phyloP scores from a whole-genome alignment of 306 rosid genomes.

The Medicago arabica region DNA sequence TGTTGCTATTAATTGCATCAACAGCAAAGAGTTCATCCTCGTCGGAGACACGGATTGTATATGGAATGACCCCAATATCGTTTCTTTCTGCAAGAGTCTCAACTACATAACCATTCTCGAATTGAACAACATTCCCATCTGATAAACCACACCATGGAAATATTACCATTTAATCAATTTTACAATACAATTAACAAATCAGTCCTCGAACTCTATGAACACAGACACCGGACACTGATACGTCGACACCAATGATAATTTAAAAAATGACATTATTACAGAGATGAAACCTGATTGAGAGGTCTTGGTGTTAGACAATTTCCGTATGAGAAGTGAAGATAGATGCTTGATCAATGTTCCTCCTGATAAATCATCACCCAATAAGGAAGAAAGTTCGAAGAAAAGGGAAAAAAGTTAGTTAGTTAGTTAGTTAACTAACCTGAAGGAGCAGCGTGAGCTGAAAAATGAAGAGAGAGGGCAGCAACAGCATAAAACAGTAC shows the following conservation, averaged over 20 bases:
- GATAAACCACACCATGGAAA: constrained; percentile 19
- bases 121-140: constrained; percentile 89
- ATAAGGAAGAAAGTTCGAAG: too few species aligned
- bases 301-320: constrained; percentile 68
- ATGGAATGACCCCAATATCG: constrained; percentile 84
- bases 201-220: neutral
- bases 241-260: too few species aligned
- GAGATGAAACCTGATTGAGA: constrained; percentile 72
- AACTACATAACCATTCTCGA: constrained; percentile 93
- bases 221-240: too few species aligned
- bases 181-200: neutral
- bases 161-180: too few species aligned
- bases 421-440: too few species aligned
- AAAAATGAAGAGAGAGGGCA: too few species aligned
- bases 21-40: constrained; percentile 94
- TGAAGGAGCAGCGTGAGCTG: too few species aligned
- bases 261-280: neutral
- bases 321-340: constrained; percentile 84
- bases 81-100: constrained; percentile 93
- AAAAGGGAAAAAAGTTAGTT: too few species aligned
- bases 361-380: constrained; percentile 12
- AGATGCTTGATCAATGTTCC: constrained; percentile 84
- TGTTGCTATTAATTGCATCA: constrained; percentile 83
- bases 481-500: too few species aligned
- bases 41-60: constrained; percentile 76